Evolutionary conservation across 805 yeast species (phyloP).

Genomic region (Spathaspora gorwiae): DNA sequence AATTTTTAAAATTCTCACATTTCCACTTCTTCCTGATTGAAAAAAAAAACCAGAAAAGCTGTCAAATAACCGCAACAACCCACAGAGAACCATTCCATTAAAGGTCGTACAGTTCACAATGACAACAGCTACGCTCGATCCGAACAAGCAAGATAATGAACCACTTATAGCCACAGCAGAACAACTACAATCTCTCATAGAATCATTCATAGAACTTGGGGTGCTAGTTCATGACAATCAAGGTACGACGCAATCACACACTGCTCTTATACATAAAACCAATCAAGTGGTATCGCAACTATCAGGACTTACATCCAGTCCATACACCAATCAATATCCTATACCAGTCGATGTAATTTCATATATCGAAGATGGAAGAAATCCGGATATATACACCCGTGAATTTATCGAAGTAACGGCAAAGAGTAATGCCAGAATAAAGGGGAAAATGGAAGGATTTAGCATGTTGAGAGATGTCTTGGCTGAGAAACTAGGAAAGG

Average conservation of each 20-base stretch:
- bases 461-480: constrained; percentile 57
- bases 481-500: constrained; percentile 64
- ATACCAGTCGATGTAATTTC: constrained; percentile 83
- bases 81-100: too few species aligned
- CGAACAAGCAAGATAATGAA: constrained; percentile 18
- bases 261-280: constrained; percentile 36
- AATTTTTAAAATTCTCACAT: too few species aligned
- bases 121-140: constrained; percentile 27
- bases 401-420: constrained; percentile 95
- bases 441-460: constrained; percentile 79
- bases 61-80: too few species aligned
- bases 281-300: constrained; percentile 41
- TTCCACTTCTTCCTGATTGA: too few species aligned
- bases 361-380: constrained; percentile 93
- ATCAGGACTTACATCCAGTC: constrained; percentile 27
- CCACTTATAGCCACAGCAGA: constrained; percentile 27
- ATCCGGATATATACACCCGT: constrained; percentile 94
- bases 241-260: constrained; percentile 75
- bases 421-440: constrained; percentile 78
- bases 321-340: constrained; percentile 34
- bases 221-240: constrained; percentile 91
- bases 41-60: too few species aligned
- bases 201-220: constrained; percentile 83
- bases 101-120: constrained; percentile 8
- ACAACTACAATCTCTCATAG: constrained; percentile 38